phyloP scores from a whole-genome alignment of 306 rosid species.

The Quercus variabilis region DNA sequence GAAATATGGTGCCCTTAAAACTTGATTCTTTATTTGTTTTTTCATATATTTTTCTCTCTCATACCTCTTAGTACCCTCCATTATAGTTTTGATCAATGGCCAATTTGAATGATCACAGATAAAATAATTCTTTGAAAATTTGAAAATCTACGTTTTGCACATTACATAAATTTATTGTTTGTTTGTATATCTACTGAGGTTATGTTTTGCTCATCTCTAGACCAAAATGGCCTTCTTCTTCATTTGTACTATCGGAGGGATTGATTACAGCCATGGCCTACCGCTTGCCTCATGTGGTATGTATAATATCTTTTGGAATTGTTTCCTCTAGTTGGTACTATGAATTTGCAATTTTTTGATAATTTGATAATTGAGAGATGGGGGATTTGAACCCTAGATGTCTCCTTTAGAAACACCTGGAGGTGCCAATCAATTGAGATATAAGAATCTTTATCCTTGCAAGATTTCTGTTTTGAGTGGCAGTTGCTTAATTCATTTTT shows the following conservation, averaged over 20 bases:
- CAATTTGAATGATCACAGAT: background rate
- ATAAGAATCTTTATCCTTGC: background rate
- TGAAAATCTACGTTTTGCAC: background rate
- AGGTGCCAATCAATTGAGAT: too few species aligned
- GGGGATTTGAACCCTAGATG: too few species aligned
- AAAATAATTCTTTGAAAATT: background rate
- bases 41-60: background rate
- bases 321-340: conserved; percentile 10
- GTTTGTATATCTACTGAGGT: conserved; percentile 34
- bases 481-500: conserved; percentile 36
- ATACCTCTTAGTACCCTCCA: background rate
- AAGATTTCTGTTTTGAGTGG: conserved; percentile 25
- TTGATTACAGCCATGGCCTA: conserved; percentile 96
- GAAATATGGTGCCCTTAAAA: background rate
- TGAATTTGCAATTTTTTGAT: background rate
- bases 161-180: background rate
- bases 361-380: too few species aligned
- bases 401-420: too few species aligned
- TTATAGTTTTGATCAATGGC: background rate
- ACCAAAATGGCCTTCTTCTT: conserved; percentile 98
- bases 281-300: conserved; percentile 96
- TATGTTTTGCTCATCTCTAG: conserved; percentile 41
- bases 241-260: conserved; percentile 87
- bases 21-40: background rate
- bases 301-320: conserved; percentile 19